phyloP scores from a whole-genome alignment of 2,329 filamentous ascomycete genomes.

The Ramularia endophylla region DNA sequence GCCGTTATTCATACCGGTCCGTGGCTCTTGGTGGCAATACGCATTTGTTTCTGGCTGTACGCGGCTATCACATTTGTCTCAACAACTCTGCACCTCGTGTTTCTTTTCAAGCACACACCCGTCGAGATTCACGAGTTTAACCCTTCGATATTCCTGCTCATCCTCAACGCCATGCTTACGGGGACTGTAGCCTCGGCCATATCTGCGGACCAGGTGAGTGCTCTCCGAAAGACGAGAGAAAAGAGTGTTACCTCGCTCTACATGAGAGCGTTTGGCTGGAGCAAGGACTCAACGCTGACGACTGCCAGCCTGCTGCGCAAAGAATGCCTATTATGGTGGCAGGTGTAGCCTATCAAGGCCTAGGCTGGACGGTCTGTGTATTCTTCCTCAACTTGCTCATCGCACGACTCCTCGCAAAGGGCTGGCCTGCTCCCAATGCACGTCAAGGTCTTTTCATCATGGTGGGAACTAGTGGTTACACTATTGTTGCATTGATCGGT shows the following conservation, averaged over 20 bases:
- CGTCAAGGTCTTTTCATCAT: conserved; percentile 48
- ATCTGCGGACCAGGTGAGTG: conserved; percentile 1
- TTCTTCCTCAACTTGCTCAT: conserved; percentile 39
- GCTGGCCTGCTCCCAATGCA: conserved; percentile 37
- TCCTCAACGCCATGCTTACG: conserved; percentile 20
- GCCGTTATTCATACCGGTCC: conserved; percentile 52
- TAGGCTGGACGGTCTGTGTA: conserved; percentile 38
- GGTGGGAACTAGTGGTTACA: conserved; percentile 37
- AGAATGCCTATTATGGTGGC: conserved; percentile 40
- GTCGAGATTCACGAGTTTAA: conserved; percentile 12
- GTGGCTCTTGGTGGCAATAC: conserved; percentile 53
- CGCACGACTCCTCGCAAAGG: conserved; percentile 35
- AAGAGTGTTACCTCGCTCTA: too few species aligned
- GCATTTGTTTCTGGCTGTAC: conserved; percentile 66
- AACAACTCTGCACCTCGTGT: conserved; percentile 11
- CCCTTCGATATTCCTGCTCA: conserved; percentile 13
- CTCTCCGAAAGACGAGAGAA: too few species aligned
- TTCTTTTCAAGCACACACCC: conserved; percentile 7
- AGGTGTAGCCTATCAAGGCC: conserved; percentile 40
- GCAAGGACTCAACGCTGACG: too few species aligned
- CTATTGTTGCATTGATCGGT: conserved; percentile 23
- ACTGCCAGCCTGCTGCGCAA: conserved; percentile 28
- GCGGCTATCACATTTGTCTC: conserved; percentile 9
- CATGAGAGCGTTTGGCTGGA: too few species aligned
- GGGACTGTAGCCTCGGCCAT: conserved; percentile 17